These are phyloP conservation scores for Deinandra increscens DNA, from an alignment of 129 eudicot species.

Conservation along the genomic window DNA sequence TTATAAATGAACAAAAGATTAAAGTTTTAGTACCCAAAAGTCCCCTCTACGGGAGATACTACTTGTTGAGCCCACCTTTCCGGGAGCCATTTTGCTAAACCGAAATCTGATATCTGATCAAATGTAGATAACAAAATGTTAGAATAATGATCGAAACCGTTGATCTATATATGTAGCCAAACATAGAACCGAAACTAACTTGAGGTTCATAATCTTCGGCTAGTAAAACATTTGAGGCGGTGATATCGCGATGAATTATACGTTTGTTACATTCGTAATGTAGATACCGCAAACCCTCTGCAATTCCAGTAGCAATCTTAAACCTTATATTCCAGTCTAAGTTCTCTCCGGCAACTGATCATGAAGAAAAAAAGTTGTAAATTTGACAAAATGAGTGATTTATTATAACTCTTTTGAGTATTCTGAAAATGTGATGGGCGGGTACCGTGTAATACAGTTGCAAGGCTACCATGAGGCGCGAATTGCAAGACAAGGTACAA, in stretches of 20 bases:
- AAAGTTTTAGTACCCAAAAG: conserved; percentile 57
- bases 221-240: conserved; percentile 74
- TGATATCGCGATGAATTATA: conserved; percentile 74
- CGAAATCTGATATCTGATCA: conserved; percentile 77
- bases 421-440: too few species aligned
- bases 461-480: conserved; percentile 67
- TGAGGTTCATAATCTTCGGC: conserved; percentile 59
- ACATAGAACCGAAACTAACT: conserved; percentile 34
- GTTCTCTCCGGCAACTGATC: conserved; percentile 39
- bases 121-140: not conserved
- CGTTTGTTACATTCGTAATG: conserved; percentile 66
- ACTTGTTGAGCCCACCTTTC: conserved; percentile 69
- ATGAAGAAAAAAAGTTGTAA: too few species aligned
- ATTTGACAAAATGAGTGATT: too few species aligned
- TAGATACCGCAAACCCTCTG: conserved; percentile 65
- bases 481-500: conserved; percentile 67
- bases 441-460: conserved; percentile 52
- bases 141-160: not conserved
- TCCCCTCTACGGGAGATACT: conserved; percentile 77
- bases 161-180: not conserved
- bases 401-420: too few species aligned
- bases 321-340: conserved; percentile 63
- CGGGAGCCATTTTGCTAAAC: conserved; percentile 89
- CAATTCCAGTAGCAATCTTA: conserved; percentile 62
- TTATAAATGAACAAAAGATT: not conserved